Base-by-base conservation (phyloP, 768 basidiomycete species). In the Dentipellis fragilis region DNA sequence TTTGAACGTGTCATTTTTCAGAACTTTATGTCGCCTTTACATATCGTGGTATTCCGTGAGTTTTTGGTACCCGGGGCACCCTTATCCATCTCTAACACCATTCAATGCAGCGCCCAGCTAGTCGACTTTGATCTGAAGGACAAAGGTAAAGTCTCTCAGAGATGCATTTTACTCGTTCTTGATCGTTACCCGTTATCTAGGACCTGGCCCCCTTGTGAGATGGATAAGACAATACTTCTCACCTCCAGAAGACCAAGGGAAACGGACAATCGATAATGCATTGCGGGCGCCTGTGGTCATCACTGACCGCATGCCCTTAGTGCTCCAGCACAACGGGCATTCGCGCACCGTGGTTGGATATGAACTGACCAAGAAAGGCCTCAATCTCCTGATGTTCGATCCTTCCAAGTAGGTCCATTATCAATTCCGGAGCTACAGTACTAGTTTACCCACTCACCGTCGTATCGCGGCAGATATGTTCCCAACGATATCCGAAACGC, bases 271-370 rank as follows among this genome's bases (percentile, higher is more conserved):
- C 40, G 40, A 42, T 19, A 14, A 16, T 49, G 11, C 21, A 12
- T 21, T 16, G 12, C 48, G 17, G 11, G 2, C 12, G 21, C n/a
- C 48, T 45, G 36, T 52, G 75, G 77, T 77, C 48, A 70, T 77
- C 49, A 85, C 87, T 0, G 67, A 78, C 17, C 81, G 78, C 61
- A 83, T 91, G 80, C 92, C 92, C 11, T 64, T 95, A 29, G 84
- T 94, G 45, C 71, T 94, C 46, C 84, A 94, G 72, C 84, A 89
- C 63, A 66, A 76, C 6, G 89, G 90, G 0, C 92, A 95, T 70
- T 95, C 92, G 14, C 70, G 87, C 19, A 85, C 85, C 6, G 81
- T 95, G 14, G 76, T 95, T 2, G 93, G 93, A 1, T 93, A 86
- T 61, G 89, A 93, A 67, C 67, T 83, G 29, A 75, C 72, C 52